Base-by-base conservation (phyloP, 768 basidiomycete species). In the Leccinum boreale region DNA sequence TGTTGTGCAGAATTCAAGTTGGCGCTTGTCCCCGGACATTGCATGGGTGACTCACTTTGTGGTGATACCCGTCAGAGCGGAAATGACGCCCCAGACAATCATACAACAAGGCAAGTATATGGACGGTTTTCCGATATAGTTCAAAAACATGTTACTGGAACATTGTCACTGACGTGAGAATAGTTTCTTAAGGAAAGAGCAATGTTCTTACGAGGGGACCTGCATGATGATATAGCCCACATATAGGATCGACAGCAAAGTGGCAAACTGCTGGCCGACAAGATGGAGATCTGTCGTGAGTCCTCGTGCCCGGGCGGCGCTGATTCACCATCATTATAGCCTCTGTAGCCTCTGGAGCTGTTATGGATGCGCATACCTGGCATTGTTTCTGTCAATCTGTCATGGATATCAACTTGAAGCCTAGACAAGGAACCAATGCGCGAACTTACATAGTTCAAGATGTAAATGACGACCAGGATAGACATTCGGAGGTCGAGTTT, bases 341-440 rank as follows among this genome's bases (percentile, higher is more conserved):
- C 11, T 35, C 12, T 49, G 6, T 5, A 23, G 5, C 24, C 12
- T 36, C 14, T 50, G 8, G 17, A 12, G 10, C 8, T 48, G 31
- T 48, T 5, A 19, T 44, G 6, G 52, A 19, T 26, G 19, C 14
- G 68, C 77, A 61, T 70, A 86, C 85, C 80, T 73, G 36, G 80
- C 85, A 70, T 87, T 88, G 65, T 89, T 90, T 48, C 87, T 78
- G 66, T 90, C 87, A 55, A 90, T 80, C 80, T 87, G 47, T 12
- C 2, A 36, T 19, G 12, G 17, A 21, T 5, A 47, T 58, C n/a
- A 58, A 56, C 21, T 8, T 45, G 15, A 28, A 42, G 53, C 9
- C 24, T 28, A 19, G 28, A 21, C 21, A 28, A 10, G 31, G 52
- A 57, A 21, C 2, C 0, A 35, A 44, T 21, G 44, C 24, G 50